Evolutionary conservation across 106 monocot species (phyloP), one percentile per base, ranked within the genome.

Genomic region (Gastrodia elata): DNA sequence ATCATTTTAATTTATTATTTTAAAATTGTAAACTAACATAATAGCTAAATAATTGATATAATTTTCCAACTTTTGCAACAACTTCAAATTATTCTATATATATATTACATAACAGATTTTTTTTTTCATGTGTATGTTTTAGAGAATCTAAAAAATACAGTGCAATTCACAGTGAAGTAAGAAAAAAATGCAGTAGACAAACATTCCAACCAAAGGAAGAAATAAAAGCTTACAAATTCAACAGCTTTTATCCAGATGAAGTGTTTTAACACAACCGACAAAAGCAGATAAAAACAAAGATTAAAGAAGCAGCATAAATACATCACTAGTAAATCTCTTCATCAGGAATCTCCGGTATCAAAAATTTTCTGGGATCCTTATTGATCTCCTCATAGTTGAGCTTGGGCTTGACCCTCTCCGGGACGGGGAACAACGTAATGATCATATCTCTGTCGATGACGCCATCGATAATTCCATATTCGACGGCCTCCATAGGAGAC

Each of bases 401-500:
- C 22, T 59, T 92, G 0, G 86, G 79, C 77, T 90, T 96, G 73
- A 92, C 89, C 34, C 41, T 89, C 18, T 85, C 89, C 14, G 85
- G 84, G 38, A 96, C 84, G 0, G 91, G 92, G 16, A 36, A 16
- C 46, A 92, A 85, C 0, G 84, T 80, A 68, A 96, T 92, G 68
- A 96, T 88, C 3, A 84, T 64, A 77, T 92, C 87, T 22, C 76
- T 48, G 33, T 96, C 96, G 27, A 96, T 86, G 27, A 92, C 86
- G 41, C 89, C 89, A 40, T 96, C 96, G 35, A 96, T 87, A 25
- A 96, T 82, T 6, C 96, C 96, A 37, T 90, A 96, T 73, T 89
- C 92, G 18, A 96, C 96, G 13, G 90, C 96, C 79, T 96, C 96
- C 25, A 92, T 84, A 0, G 96, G 92, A 14, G 90, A 90, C 96